phyloP scores from a whole-genome alignment of 164 flowering plant species.

The Litsea cubeba region DNA sequence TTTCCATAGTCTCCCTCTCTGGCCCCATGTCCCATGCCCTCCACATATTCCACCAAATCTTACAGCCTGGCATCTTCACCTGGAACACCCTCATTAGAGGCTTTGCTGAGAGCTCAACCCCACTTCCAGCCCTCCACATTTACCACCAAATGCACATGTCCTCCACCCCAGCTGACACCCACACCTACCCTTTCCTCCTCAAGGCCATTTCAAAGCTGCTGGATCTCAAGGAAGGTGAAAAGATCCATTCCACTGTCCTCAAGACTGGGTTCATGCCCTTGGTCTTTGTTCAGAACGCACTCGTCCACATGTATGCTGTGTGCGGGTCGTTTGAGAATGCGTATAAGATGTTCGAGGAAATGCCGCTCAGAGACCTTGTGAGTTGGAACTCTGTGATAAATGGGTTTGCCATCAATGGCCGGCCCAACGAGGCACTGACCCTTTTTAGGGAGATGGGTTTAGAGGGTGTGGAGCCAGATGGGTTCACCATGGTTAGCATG shows the following conservation, averaged over 20 bases:
- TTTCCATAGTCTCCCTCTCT: slow-evolving; percentile 26
- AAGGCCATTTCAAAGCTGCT: slow-evolving; percentile 28
- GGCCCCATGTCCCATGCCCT: slow-evolving; percentile 26
- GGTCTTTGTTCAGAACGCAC: slow-evolving; percentile 30
- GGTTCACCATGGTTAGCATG: slow-evolving; percentile 34
- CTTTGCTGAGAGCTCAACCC: slow-evolving; percentile 27
- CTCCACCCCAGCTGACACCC: slow-evolving; percentile 23
- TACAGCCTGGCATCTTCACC: slow-evolving; percentile 25
- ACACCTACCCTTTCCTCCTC: slow-evolving; percentile 37
- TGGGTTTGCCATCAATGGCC: slow-evolving; percentile 32
- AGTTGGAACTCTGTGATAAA: slow-evolving; percentile 35
- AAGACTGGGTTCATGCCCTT: slow-evolving; percentile 23
- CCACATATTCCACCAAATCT: slow-evolving; percentile 24
- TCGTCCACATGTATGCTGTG: slow-evolving; percentile 23
- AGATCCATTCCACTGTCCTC: slow-evolving; percentile 16
- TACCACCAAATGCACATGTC: slow-evolving; percentile 22
- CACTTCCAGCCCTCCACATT: slow-evolving; percentile 17
- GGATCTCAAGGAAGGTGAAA: slow-evolving; percentile 21
- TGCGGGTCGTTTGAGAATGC: slow-evolving; percentile 30
- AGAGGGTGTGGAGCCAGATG: slow-evolving; percentile 31
- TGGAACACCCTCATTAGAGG: slow-evolving; percentile 38
- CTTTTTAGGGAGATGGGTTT: slow-evolving; percentile 26
- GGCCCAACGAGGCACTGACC: slow-evolving; percentile 31
- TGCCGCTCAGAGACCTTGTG: slow-evolving; percentile 23
- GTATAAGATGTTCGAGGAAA: slow-evolving; percentile 23